Evolutionary conservation across 441 rosid genomes (phyloP).

Genomic region (Euphorbia schlechtendalii): DNA sequence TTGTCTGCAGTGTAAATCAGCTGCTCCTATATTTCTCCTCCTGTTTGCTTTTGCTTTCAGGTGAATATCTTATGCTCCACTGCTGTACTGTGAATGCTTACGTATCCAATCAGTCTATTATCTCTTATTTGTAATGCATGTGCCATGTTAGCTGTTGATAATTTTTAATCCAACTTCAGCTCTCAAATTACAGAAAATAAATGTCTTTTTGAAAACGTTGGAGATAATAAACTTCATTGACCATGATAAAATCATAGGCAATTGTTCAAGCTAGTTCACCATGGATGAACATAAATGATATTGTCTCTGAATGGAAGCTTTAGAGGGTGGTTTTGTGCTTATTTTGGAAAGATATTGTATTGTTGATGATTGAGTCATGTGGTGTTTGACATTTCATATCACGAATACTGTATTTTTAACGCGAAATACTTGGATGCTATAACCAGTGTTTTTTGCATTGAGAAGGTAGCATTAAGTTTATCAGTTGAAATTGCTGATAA

Average conservation of each 20-base stretch:
- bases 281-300: not conserved
- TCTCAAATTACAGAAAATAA: not conserved
- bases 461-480: not conserved
- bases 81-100: not conserved
- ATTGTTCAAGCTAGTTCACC: not conserved
- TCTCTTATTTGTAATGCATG: not conserved
- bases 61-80: conserved; percentile 33
- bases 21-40: conserved; percentile 92
- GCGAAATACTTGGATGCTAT: not conserved
- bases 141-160: not conserved
- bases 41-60: conserved; percentile 98
- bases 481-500: not conserved
- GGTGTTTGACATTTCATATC: not conserved
- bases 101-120: too few species aligned
- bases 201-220: not conserved
- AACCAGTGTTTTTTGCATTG: not conserved
- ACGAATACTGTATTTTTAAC: not conserved
- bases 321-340: not conserved
- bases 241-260: not conserved
- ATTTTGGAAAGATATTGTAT: not conserved
- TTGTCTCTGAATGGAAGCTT: not conserved
- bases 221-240: not conserved
- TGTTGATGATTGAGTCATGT: not conserved
- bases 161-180: not conserved
- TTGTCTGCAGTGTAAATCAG: conserved; percentile 91